Evolutionary conservation across 257 asterid species (phyloP).

Genomic region (Buddleja alternifolia): DNA sequence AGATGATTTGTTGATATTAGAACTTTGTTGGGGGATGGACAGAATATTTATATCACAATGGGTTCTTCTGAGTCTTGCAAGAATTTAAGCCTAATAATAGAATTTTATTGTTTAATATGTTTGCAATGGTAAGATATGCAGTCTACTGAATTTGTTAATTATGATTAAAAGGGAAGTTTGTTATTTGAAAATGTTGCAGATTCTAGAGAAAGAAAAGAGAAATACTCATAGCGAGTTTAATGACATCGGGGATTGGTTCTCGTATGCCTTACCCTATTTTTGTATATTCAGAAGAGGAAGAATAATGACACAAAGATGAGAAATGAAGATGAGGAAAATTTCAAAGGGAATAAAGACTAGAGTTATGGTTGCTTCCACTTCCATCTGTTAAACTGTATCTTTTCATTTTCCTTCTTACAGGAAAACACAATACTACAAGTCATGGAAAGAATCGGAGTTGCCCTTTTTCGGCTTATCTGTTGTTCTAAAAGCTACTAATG

Average conservation of each 20-base stretch:
- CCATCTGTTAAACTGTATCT: neutral
- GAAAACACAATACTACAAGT: neutral
- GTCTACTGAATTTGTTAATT: too few relatives aligned
- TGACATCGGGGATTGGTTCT: slow-evolving; percentile 15
- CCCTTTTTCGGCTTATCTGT: slow-evolving; percentile 27
- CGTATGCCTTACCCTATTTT: neutral
- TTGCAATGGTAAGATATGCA: too few relatives aligned
- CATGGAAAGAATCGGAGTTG: slow-evolving; percentile 4
- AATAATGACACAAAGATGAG: neutral
- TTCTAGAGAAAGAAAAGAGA: neutral
- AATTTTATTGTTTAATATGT: too few relatives aligned
- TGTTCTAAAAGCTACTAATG: slow-evolving; percentile 29
- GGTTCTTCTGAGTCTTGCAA: slow-evolving; percentile 41
- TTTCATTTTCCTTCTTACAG: slow-evolving; percentile 4
- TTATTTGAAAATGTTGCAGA: slow-evolving; percentile 16
- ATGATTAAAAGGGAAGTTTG: too few relatives aligned
- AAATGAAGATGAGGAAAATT: slow-evolving; percentile 14
- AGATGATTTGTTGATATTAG: slow-evolving; percentile 33
- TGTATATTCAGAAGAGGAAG: slow-evolving; percentile 22
- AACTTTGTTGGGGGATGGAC: slow-evolving; percentile 20
- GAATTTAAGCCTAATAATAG: too few relatives aligned
- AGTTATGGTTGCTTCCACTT: neutral
- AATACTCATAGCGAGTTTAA: slow-evolving; percentile 14
- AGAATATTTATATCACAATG: slow-evolving; percentile 35
- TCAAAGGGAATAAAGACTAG: neutral